Evolutionary conservation across 73 alveolate genomes (phyloP).

Genomic region (Tetrahymena thermophila): DNA sequence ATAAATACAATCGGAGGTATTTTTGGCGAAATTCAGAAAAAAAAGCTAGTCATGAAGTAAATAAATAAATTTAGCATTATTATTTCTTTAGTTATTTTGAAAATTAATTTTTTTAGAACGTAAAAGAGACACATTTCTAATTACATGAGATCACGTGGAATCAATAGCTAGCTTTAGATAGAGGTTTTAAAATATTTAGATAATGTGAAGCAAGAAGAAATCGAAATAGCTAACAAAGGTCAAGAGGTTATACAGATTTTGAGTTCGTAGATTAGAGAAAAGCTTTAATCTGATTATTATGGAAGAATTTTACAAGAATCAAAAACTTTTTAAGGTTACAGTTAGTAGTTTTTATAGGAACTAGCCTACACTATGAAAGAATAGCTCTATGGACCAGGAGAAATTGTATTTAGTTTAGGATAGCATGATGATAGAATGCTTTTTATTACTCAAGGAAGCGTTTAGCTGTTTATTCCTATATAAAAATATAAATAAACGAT

Average conservation of each 20-base stretch:
- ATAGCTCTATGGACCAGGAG: not conserved
- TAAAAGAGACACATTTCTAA: not conserved
- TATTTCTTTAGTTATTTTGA: not conserved
- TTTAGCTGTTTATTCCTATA: not conserved
- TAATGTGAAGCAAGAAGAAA: not conserved
- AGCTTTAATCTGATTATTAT: not conserved
- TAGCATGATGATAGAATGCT: not conserved
- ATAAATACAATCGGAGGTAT: constrained; percentile 13
- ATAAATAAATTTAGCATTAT: not conserved
- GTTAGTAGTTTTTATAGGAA: not conserved
- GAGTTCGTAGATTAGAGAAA: not conserved
- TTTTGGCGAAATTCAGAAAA: constrained; percentile 4
- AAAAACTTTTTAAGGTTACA: not conserved
- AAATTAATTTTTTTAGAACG: not conserved
- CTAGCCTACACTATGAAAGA: not conserved
- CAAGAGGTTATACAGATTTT: not conserved
- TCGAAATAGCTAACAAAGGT: not conserved
- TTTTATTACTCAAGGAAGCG: not conserved
- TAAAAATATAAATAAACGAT: not conserved
- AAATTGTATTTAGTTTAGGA: not conserved
- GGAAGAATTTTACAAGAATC: not conserved
- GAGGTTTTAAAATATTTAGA: not conserved
- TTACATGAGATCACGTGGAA: not conserved
- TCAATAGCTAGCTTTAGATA: not conserved
- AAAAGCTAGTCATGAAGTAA: not conserved